phyloP scores from a whole-genome alignment of 176 grass and related monocot genomes.

The Oryza rufipogon region DNA sequence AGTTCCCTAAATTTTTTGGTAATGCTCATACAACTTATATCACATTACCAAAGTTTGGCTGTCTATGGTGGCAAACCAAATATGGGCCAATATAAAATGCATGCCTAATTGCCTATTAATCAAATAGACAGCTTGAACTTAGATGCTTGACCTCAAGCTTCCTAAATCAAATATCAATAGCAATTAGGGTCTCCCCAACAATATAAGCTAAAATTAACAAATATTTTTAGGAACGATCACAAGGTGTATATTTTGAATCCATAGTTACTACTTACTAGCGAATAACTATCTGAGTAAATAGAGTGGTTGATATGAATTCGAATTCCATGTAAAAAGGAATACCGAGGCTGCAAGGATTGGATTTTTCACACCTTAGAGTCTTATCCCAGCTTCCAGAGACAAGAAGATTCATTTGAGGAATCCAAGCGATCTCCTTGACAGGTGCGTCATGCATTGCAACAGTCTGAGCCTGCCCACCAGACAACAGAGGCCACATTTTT shows the following conservation, averaged over 20 bases:
- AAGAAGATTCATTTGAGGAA: conserved; percentile 94
- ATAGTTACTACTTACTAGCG: background rate
- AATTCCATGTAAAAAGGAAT: conserved; percentile 13
- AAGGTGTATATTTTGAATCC: background rate
- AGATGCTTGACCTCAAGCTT: background rate
- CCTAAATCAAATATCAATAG: conserved; percentile 4
- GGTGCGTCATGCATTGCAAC: conserved; percentile 90
- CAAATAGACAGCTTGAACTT: conserved; percentile 13
- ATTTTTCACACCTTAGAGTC: conserved; percentile 62
- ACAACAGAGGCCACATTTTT: conserved; percentile 91
- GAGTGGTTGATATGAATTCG: background rate
- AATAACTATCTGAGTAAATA: background rate
- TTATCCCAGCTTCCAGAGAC: conserved; percentile 96
- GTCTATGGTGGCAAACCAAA: background rate
- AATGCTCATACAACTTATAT: background rate
- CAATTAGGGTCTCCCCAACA: background rate
- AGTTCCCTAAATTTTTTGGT: background rate
- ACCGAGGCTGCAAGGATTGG: background rate
- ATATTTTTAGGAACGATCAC: background rate
- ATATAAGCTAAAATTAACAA: background rate
- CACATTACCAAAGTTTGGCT: background rate
- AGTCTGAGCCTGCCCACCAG: conserved; percentile 77
- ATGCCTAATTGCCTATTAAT: background rate
- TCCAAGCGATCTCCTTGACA: conserved; percentile 80
- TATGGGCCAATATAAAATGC: background rate